Evolutionary conservation across 768 basidiomycete species (phyloP), one percentile per base, ranked within the genome.

Genomic region (Tylopilus vinaceipallidus): DNA sequence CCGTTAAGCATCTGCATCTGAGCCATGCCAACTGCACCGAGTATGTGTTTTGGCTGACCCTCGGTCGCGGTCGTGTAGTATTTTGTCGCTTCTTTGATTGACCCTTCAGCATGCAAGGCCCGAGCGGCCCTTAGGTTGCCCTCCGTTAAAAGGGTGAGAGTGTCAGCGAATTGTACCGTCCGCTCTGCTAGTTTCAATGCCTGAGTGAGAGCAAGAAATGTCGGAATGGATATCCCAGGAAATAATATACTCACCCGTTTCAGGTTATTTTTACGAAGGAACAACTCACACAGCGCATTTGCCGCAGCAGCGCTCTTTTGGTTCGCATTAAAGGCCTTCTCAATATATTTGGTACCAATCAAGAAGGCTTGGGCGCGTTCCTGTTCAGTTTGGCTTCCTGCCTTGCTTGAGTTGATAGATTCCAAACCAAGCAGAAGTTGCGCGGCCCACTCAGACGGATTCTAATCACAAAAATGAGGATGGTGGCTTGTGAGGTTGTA

Each of bases 161-260:
- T 92, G 59, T 98, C 95, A 0, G 95, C 88, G 61, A 90, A 97
- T 63, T 98, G 94, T 34, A 98, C 84, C 0, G 94, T 88, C 44
- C 94, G 81, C 61, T 98, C 97, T 20, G 93, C 94, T 17, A 98
- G 74, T 73, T 98, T 99, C 37, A 95, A 67, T 0, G 93, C 91
- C 84, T 93, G 41, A 35, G 5, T 5, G 26, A 23, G 19, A 20
- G 44, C 44, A 42, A 52, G 33, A 24, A 42, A 36, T 14, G 6
- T 22, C 10, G 40, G 10, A 29, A 30, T 8, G 16, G 23, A 2
- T 35, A 13, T 8, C 10, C 14, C 8, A 41, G 17, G 33, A n/a
- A 11, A 17, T 4, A 65, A 13, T 4, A 65, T 75, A 42, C 48
- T 33, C 52, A 85, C 91, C 54, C 79, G 76, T 51, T 77, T 73